phyloP scores from a whole-genome alignment of 768 basidiomycete species.

The Psilocybe cyanescens region DNA sequence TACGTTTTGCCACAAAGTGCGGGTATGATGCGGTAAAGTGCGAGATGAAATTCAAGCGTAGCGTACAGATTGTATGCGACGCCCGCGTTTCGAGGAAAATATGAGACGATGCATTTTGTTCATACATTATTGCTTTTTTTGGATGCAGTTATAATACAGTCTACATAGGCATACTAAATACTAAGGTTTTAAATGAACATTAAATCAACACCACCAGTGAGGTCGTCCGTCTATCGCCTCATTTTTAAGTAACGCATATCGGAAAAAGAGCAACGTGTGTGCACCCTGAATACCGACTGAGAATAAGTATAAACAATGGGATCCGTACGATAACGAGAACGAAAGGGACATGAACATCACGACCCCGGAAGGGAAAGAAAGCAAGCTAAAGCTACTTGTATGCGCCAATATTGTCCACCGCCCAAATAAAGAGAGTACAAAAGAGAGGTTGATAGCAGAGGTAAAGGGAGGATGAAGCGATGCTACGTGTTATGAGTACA shows the following conservation, averaged over 20 bases:
- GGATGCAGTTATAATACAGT: not conserved
- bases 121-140: not conserved
- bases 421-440: slow-evolving; percentile 17
- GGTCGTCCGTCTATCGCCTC: not conserved
- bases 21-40: not conserved
- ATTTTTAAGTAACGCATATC: not conserved
- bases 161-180: not conserved
- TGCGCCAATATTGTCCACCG: slow-evolving; percentile 21
- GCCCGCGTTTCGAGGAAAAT: too few relatives aligned
- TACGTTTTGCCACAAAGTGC: not conserved
- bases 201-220: not conserved
- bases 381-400: slow-evolving; percentile 6
- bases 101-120: not conserved
- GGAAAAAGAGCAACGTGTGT: not conserved
- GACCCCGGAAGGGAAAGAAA: not conserved
- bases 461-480: not conserved
- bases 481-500: not conserved
- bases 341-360: not conserved
- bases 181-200: not conserved
- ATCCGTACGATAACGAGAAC: not conserved
- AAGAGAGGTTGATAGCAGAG: slow-evolving; percentile 6
- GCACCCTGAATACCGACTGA: not conserved
- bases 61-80: not conserved
- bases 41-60: not conserved
- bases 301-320: not conserved